These are phyloP conservation scores for Penicillium corylophilum DNA, from an alignment of 2,329 filamentous ascomycete genomes.

Conservation along the genomic window DNA sequence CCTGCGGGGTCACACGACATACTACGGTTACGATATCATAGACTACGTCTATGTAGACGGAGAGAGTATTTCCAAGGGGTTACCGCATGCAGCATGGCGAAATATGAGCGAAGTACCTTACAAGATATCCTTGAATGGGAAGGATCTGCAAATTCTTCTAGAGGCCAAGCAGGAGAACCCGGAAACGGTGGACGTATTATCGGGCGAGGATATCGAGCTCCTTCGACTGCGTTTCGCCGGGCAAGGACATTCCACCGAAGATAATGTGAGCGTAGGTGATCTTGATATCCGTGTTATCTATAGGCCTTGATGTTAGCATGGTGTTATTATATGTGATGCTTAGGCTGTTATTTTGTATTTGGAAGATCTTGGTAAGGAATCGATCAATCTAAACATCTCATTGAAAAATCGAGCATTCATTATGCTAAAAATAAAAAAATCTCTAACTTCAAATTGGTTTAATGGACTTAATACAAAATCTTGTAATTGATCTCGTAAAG, in stretches of 20 bases:
- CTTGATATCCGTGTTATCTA: slow-evolving; percentile 7
- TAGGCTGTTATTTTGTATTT: slow-evolving; percentile 7
- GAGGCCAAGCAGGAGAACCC: slow-evolving; percentile 3
- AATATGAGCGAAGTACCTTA: slow-evolving; percentile 3
- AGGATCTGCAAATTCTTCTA: slow-evolving; percentile 6
- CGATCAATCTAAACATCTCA: slow-evolving; percentile 2
- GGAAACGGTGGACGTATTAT: neutral
- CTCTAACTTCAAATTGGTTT: neutral
- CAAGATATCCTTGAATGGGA: slow-evolving; percentile 6
- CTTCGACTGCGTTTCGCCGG: slow-evolving; percentile 2
- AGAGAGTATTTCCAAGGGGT: slow-evolving; percentile 3
- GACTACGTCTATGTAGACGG: slow-evolving; percentile 5
- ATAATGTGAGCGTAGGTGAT: slow-evolving; percentile 3
- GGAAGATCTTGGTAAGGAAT: neutral
- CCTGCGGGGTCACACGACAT: slow-evolving; percentile 10
- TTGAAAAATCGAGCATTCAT: neutral
- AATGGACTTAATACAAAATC: neutral
- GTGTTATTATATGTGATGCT: slow-evolving; percentile 19
- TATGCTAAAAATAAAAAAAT: neutral
- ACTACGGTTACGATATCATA: slow-evolving; percentile 17
- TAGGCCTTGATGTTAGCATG: neutral
- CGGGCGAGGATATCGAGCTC: slow-evolving; percentile 6
- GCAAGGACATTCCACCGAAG: slow-evolving; percentile 6
- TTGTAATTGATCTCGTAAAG: too few species aligned
- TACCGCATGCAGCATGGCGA: slow-evolving; percentile 5